Evolutionary conservation across 169 alveolate species (phyloP), one percentile per base, ranked within the genome.

Genomic region (Plasmodium relictum): DNA sequence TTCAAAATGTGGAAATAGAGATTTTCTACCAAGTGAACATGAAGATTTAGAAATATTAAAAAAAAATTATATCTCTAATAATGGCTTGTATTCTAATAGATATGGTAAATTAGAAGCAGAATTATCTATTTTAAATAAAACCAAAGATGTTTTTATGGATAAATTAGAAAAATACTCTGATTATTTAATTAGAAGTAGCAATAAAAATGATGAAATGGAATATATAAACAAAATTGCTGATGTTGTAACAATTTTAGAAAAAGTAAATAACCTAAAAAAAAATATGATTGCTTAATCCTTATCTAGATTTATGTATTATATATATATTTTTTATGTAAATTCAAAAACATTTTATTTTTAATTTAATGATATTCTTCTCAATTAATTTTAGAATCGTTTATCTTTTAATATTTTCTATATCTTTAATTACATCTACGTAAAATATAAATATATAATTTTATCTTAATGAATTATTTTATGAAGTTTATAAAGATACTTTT

Each of bases 51-150:
- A 63, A 63, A 44, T 62, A 20, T 54, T 50, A 10, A 58, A 68
- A 45, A 45, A 41, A 18, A 70, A 69, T 41, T 31, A 83, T 83
- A 37, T 68, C 16, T 37, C 39, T 4, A 54, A 14, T 3, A 26
- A 48, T 2, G 44, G 59, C 0, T 16, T 45, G n/a, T 42, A 37
- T 20, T 68, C 48, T 26, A 61, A 58, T 61, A 69, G 54, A 56
- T 83, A 70, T 69, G 68, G 44, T 12, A 68, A 83, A 22, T 54
- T 68, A 6, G 83, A 54, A 62, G 61, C n/a, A 10, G 91, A 83
- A 24, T 69, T 83, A 3, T 41, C 56, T 31, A 83, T 68, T 45
- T 62, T 83, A 26, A 62, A 83, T 16, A 83, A 83, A 56, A 50
- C 85, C 0, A 83, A 70, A 72, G 58, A 68, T 69, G 41, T 52